Percentiles rank a stretch among this genome's conserved stretches.
phyloP scores from a whole-genome alignment of 495 filamentous ascomycete genomes.

The Aspergillus indologenus region DNA sequence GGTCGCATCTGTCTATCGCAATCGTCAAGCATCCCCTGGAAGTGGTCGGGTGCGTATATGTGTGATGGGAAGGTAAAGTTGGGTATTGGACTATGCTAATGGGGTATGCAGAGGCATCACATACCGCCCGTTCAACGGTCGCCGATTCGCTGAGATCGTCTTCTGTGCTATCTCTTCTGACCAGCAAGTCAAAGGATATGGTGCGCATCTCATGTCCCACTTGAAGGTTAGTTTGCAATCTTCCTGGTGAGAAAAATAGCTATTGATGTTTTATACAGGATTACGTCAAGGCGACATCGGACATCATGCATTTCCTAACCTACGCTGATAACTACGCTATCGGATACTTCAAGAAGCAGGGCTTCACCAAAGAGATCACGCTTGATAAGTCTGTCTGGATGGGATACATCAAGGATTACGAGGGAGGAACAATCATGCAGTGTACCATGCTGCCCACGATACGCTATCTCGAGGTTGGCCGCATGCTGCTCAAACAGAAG shows the following conservation, averaged over 20 bases:
- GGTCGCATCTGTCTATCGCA: constrained; percentile 92
- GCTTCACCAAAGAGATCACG: constrained; percentile 97
- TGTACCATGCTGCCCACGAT: constrained; percentile 95
- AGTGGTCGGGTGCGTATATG: constrained; percentile 67
- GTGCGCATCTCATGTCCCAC: constrained; percentile 96
- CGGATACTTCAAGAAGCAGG: constrained; percentile 99
- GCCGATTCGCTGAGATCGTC: constrained; percentile 95
- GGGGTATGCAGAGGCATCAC: constrained; percentile 72
- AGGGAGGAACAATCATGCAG: constrained; percentile 99
- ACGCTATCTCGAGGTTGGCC: constrained; percentile 88
- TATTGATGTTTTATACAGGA: constrained; percentile 46
- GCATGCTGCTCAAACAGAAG: constrained; percentile 97
- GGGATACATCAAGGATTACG: constrained; percentile 99
- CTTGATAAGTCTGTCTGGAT: constrained; percentile 90
- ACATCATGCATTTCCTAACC: constrained; percentile 97
- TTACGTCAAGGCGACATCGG: constrained; percentile 94
- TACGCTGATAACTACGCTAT: constrained; percentile 99
- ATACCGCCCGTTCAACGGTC: constrained; percentile 89
- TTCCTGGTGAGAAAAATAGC: constrained; percentile 1
- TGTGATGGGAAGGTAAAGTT: neutral
- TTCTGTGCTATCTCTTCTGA: constrained; percentile 98
- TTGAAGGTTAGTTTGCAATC: constrained; percentile 57
- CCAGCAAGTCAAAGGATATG: constrained; percentile 98
- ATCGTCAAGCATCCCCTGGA: constrained; percentile 96
- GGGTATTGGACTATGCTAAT: constrained; percentile 18